Conservation (phyloP, 257 asterid species). For the Echium plantagineum region DNA sequence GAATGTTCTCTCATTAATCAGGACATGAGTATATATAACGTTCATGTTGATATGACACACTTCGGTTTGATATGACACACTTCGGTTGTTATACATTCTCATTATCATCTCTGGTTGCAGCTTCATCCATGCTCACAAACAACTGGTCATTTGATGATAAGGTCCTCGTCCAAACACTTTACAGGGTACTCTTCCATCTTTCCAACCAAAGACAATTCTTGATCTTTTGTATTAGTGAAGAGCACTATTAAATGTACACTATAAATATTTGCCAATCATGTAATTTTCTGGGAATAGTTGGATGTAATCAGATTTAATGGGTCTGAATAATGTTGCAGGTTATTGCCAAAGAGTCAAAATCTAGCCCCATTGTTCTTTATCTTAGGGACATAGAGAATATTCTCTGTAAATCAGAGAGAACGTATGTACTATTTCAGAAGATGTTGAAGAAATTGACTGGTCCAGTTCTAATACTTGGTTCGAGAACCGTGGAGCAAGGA, state of each 20-base stretch:
- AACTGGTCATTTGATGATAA: slow-evolving; percentile 1
- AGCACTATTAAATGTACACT: not conserved
- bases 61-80: no score
- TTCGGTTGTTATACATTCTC: no score
- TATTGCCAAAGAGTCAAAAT: not conserved
- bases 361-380: not conserved
- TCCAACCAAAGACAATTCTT: not conserved
- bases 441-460: not conserved
- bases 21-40: no score
- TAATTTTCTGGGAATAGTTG: not conserved
- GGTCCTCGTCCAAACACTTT: not conserved
- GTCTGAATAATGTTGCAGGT: not conserved
- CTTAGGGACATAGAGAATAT: not conserved
- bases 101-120: not conserved
- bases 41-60: no score
- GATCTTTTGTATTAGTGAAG: not conserved
- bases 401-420: not conserved
- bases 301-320: not conserved
- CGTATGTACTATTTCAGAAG: not conserved
- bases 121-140: not conserved
- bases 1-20: no score
- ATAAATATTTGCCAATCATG: not conserved
- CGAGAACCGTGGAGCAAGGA: not conserved
- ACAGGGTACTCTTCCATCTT: not conserved
- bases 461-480: not conserved